Evolutionary conservation across 2,329 filamentous ascomycete genomes (phyloP).

Genomic region (Fusarium euwallaceae): DNA sequence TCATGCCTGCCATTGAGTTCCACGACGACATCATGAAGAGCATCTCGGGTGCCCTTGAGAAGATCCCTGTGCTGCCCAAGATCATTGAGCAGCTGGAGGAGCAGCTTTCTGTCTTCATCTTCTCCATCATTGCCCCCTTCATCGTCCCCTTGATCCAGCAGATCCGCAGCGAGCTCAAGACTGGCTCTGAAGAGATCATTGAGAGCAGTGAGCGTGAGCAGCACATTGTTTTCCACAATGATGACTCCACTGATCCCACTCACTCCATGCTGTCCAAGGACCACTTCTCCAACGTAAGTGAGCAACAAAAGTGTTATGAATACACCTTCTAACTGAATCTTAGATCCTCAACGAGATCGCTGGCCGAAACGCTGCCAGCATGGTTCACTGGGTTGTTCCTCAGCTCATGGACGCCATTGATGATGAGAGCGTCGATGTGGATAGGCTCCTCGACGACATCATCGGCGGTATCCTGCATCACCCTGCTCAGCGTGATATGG

Average conservation of each 20-base stretch:
- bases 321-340: neutral
- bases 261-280: constrained; percentile 98
- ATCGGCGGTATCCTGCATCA: constrained; percentile 89
- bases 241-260: constrained; percentile 82
- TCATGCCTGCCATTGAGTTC: constrained; percentile 91
- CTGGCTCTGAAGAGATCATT: constrained; percentile 89
- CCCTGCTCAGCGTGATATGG: constrained; percentile 80
- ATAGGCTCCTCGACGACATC: constrained; percentile 80
- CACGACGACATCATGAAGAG: constrained; percentile 88
- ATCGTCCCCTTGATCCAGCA: constrained; percentile 87
- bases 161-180: constrained; percentile 87
- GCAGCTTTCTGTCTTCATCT: constrained; percentile 89
- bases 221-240: constrained; percentile 86
- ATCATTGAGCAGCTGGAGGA: constrained; percentile 89
- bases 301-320: neutral
- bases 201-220: constrained; percentile 87
- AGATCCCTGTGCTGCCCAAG: constrained; percentile 87
- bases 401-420: constrained; percentile 92
- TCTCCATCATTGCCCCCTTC: constrained; percentile 90
- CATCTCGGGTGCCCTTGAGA: constrained; percentile 83
- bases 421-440: constrained; percentile 76
- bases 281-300: constrained; percentile 84
- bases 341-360: constrained; percentile 87
- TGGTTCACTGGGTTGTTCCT: constrained; percentile 88
- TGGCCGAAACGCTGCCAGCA: constrained; percentile 82